These are phyloP conservation scores for Panaeolus cyanescens DNA, from an alignment of 768 basidiomycete species.

Conservation along the genomic window DNA sequence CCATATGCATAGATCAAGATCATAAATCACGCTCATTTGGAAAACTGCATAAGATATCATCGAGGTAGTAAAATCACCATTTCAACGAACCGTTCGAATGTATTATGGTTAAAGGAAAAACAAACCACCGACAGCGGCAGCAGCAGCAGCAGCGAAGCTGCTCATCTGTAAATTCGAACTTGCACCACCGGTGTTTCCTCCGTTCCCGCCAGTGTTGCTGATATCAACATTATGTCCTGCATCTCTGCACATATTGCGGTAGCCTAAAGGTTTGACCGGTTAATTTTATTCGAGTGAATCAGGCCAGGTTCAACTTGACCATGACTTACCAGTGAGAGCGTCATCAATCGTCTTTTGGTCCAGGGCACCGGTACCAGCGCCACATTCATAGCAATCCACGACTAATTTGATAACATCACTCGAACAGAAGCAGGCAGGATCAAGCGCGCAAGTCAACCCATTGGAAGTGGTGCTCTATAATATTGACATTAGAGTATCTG, in stretches of 20 bases:
- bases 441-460: not conserved
- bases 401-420: not conserved
- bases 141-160: slow-evolving; percentile 2
- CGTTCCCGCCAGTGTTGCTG: not conserved
- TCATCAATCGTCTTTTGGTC: not conserved
- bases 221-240: not conserved
- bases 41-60: not conserved
- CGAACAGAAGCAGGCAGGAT: not conserved
- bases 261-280: not conserved
- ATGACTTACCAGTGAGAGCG: not conserved
- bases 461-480: too few species aligned
- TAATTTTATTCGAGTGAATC: too few species aligned
- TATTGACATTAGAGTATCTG: too few species aligned
- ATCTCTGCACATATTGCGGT: not conserved
- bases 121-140: not conserved
- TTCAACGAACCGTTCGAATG: not conserved
- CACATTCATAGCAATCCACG: not conserved
- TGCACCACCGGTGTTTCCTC: not conserved
- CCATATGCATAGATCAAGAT: too few species aligned
- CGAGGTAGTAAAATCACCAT: not conserved
- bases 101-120: not conserved
- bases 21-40: too few species aligned
- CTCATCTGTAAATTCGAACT: not conserved
- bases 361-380: not conserved
- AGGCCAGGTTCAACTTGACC: not conserved